phyloP scores from a whole-genome alignment of 2,329 filamentous ascomycete species.

The Nemania serpens region DNA sequence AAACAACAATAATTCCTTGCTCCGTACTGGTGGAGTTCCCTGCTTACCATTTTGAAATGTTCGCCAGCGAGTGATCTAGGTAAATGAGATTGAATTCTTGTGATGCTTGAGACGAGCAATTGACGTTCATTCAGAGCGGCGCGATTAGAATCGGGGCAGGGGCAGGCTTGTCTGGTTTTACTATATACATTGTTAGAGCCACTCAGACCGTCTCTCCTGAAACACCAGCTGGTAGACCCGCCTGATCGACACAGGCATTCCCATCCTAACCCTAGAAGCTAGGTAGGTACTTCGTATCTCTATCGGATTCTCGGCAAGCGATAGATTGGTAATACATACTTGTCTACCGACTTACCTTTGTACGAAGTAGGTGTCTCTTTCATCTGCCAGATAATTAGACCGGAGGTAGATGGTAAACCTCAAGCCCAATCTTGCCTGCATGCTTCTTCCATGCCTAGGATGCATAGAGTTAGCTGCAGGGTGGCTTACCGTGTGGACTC shows the following conservation, averaged over 20 bases:
- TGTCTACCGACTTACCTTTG: too few relatives aligned
- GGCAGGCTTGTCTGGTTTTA: not conserved
- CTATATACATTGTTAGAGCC: not conserved
- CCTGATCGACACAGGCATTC: not conserved
- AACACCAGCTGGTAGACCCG: conserved; percentile 2
- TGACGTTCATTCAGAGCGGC: not conserved
- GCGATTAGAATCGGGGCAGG: not conserved
- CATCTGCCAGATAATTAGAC: too few relatives aligned
- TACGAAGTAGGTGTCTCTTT: too few relatives aligned
- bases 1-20: not conserved
- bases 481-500: too few relatives aligned
- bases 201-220: not conserved
- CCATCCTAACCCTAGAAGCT: not conserved
- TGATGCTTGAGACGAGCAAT: not conserved
- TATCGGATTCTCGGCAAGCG: not conserved
- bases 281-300: not conserved
- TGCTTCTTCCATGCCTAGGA: too few relatives aligned
- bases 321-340: not conserved
- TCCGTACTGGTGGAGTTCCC: not conserved
- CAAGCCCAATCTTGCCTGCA: too few relatives aligned
- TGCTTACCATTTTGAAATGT: conserved; percentile 5
- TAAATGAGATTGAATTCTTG: not conserved
- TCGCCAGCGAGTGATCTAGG: not conserved
- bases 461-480: too few relatives aligned
- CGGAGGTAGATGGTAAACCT: too few relatives aligned